These are phyloP conservation scores for Lycium ferocissimum DNA, from an alignment of 257 asterid genomes.

Conservation along the genomic window DNA sequence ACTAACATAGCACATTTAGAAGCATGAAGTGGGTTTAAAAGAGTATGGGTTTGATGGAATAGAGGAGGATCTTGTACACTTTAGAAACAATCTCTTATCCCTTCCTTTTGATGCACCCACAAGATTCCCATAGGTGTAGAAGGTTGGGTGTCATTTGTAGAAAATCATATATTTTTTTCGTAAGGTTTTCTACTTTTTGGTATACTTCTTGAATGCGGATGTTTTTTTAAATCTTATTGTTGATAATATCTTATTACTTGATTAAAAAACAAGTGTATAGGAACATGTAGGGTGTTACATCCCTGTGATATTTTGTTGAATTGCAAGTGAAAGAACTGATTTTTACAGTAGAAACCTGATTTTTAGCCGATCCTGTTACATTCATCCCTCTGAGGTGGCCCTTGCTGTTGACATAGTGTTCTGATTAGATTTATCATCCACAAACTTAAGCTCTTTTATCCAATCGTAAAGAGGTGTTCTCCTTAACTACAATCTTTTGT, in stretches of 20 bases:
- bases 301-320: neutral
- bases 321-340: neutral
- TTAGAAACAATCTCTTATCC: neutral
- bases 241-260: neutral
- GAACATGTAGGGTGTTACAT: neutral
- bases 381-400: slow-evolving; percentile 15
- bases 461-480: neutral
- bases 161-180: neutral
- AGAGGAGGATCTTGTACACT: slow-evolving; percentile 2
- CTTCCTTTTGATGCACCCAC: slow-evolving; percentile 14
- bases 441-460: slow-evolving; percentile 21
- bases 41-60: neutral
- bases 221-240: neutral
- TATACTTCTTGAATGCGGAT: neutral
- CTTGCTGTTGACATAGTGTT: slow-evolving; percentile 2
- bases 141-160: neutral
- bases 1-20: neutral
- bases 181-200: neutral
- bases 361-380: neutral
- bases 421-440: slow-evolving; percentile 10
- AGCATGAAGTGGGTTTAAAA: neutral
- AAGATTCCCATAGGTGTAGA: neutral
- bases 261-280: neutral
- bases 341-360: slow-evolving; percentile 3
- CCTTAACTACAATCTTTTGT: neutral